phyloP scores from a whole-genome alignment of 2,329 filamentous ascomycete species.

The Botrytis paeoniae region DNA sequence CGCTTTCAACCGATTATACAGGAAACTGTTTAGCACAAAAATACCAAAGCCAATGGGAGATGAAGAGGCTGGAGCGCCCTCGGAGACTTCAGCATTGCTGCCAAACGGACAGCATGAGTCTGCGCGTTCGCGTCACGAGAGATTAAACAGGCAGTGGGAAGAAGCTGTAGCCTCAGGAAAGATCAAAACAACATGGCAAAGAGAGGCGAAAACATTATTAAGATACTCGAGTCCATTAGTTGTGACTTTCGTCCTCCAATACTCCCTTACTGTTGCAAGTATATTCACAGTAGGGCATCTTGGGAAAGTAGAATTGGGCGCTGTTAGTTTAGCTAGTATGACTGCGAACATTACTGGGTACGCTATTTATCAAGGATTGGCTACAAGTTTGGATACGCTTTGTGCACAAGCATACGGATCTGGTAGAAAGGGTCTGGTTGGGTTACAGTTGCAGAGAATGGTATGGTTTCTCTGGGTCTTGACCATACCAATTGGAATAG shows the following conservation, averaged over 20 bases:
- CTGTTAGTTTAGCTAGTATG: constrained; percentile 70
- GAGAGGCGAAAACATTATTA: constrained; percentile 78
- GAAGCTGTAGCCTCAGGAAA: constrained; percentile 76
- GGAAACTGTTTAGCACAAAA: constrained; percentile 55
- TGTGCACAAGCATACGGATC: constrained; percentile 94
- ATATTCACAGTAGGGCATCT: constrained; percentile 76
- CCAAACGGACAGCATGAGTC: constrained; percentile 43
- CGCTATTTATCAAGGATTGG: constrained; percentile 77
- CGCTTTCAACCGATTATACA: constrained; percentile 42
- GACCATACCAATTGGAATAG: constrained; percentile 66
- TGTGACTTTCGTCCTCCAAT: constrained; percentile 74
- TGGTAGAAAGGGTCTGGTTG: constrained; percentile 84
- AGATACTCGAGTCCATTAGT: constrained; percentile 70
- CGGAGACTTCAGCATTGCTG: constrained; percentile 42
- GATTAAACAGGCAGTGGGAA: constrained; percentile 74
- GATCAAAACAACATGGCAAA: constrained; percentile 87
- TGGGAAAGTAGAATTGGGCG: constrained; percentile 67
- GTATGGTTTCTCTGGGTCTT: constrained; percentile 70
- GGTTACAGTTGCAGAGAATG: constrained; percentile 79
- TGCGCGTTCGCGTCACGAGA: constrained; percentile 50
- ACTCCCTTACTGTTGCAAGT: constrained; percentile 78
- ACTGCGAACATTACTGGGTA: constrained; percentile 76
- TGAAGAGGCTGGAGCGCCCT: constrained; percentile 42
- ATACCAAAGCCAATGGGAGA: constrained; percentile 42
- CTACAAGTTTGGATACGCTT: constrained; percentile 86